Evolutionary conservation across 495 filamentous ascomycete genomes (phyloP), one percentile per base, ranked within the genome.

Genomic region (Venustampulla echinocandica): DNA sequence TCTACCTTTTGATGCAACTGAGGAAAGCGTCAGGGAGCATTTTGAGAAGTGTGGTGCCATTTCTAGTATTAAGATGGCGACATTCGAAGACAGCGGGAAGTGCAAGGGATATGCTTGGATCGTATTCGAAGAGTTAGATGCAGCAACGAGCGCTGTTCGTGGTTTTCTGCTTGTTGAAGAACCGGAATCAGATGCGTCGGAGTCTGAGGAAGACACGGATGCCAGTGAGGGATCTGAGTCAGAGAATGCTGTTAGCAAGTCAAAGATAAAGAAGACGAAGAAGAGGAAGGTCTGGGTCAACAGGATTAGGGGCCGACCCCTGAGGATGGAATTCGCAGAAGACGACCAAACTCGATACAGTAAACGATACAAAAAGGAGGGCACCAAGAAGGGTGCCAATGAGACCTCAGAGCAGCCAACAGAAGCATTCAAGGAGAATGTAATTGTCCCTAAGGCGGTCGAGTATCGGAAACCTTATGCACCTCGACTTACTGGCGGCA

Each of bases 41-140:
- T 96, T 93, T 61, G 69, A 65, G 20, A 82, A 79, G 57, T 96
- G 90, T 57, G 92, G 92, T 32, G 74, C 79, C 38, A 73, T 99
- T 45, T 66, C 71, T 25, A 83, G 83, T 65, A 71, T 89, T 52
- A 86, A 90, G 61, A 67, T 95, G 37, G 93, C 93, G 2, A 95
- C 90, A 0, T 99, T 99, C 59, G 87, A 97, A 62, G 93, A 99
- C 58, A 79, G 81, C 30, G 93, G 92, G 20, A 97, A 97, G 68
- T 97, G 93, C 70, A 96, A 96, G 69, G 92, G 92, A 1, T 99
- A 85, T 69, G 90, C 82, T 15, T 97, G 92, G 85, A 79, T 97
- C 38, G 82, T 83, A 30, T 99, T 97, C 66, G 80, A 81, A 59
- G 80, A 87, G 19, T 52, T 87, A 14, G 80, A 84, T 15, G 76